A percentile compares a stretch with the other conserved stretches of the same genome.
Conservation (phyloP, 2,329 filamentous ascomycete genomes). For the Phoma sp. region DNA sequence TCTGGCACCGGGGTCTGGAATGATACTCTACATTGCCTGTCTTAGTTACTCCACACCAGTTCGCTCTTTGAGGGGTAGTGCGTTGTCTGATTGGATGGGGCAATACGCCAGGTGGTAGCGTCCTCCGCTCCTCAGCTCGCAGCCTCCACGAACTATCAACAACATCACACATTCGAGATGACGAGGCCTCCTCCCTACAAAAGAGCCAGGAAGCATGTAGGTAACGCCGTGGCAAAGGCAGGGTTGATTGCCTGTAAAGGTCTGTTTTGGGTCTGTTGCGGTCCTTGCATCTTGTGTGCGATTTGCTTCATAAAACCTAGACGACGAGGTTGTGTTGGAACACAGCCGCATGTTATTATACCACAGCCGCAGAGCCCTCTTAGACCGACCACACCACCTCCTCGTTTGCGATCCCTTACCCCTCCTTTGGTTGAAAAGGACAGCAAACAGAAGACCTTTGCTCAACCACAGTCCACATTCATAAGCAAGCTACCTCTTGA, state of each 20-base stretch:
- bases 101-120: neutral
- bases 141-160: neutral
- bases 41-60: neutral
- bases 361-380: neutral
- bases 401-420: conserved; percentile 26
- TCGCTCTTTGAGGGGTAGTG: neutral
- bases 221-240: conserved; percentile 11
- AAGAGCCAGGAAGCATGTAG: conserved; percentile 15
- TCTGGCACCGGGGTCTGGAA: neutral
- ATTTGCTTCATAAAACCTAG: conserved; percentile 15
- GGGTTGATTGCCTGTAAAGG: conserved; percentile 24
- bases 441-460: conserved; percentile 18
- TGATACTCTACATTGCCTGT: neutral
- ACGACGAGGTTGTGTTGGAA: neutral
- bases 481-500: conserved; percentile 30
- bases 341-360: neutral
- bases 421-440: conserved; percentile 17
- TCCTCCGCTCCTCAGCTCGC: neutral
- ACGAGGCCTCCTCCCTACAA: conserved; percentile 12
- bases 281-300: conserved; percentile 27
- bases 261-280: conserved; percentile 23
- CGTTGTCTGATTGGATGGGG: conserved; percentile 9
- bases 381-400: conserved; percentile 22
- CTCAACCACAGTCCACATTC: conserved; percentile 28
- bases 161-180: conserved; percentile 7